These are phyloP conservation scores for Cryomyces minteri DNA, from an alignment of 495 filamentous ascomycete genomes.

Conservation along the genomic window DNA sequence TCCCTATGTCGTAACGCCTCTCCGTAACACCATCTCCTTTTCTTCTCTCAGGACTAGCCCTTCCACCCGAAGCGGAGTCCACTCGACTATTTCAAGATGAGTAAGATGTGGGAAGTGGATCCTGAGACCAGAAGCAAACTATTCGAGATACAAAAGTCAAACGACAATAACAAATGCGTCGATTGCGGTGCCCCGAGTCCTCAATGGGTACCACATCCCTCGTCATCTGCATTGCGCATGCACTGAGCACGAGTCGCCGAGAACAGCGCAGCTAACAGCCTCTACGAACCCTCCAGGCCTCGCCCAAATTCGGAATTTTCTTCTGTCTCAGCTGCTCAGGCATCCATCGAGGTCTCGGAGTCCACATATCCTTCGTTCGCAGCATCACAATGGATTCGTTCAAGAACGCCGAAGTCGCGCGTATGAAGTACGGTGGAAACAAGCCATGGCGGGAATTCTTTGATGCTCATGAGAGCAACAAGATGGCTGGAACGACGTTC, in stretches of 20 bases:
- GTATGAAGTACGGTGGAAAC: slow-evolving; percentile 79
- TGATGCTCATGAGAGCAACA: slow-evolving; percentile 46
- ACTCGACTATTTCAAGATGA: slow-evolving; percentile 8
- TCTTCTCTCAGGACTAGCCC: too few species aligned
- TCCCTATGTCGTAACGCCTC: too few species aligned
- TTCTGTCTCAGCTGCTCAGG: slow-evolving; percentile 95
- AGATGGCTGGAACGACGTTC: slow-evolving; percentile 38
- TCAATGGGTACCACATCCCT: slow-evolving; percentile 47
- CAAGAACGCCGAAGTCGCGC: slow-evolving; percentile 67
- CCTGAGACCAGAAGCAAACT: slow-evolving; percentile 89
- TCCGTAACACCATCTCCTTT: too few species aligned
- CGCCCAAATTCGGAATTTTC: slow-evolving; percentile 69
- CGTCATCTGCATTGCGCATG: background rate
- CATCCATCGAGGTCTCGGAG: slow-evolving; percentile 82
- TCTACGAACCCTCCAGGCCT: slow-evolving; percentile 26
- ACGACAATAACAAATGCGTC: slow-evolving; percentile 73
- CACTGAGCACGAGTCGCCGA: background rate
- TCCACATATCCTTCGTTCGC: slow-evolving; percentile 96
- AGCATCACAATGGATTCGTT: slow-evolving; percentile 96
- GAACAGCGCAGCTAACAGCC: slow-evolving; percentile 1
- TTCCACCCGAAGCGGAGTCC: too few species aligned
- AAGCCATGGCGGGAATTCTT: slow-evolving; percentile 72
- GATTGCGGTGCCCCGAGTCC: slow-evolving; percentile 89
- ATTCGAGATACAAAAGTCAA: slow-evolving; percentile 68
- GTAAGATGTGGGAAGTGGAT: slow-evolving; percentile 91